phyloP scores from a whole-genome alignment of 179 eudicot genomes.

The Nepenthes alata region DNA sequence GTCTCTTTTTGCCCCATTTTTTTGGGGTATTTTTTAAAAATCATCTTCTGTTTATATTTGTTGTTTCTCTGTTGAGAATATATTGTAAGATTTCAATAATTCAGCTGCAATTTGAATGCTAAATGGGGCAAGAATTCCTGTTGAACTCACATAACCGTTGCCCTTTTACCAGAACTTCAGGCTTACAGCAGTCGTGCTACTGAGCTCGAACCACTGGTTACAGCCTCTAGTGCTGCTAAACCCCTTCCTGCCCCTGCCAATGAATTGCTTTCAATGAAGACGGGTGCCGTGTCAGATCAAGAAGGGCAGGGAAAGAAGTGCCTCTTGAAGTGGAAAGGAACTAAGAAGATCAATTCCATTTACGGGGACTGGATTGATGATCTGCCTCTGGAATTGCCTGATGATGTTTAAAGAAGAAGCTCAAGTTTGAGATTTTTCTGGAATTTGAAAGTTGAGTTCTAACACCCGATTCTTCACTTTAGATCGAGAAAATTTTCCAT shows the following conservation, averaged over 20 bases:
- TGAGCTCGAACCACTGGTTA: constrained; percentile 14
- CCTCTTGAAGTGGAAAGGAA: constrained; percentile 34
- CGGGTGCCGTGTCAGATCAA: constrained; percentile 12
- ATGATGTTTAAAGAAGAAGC: constrained; percentile 11
- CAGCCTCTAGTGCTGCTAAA: constrained; percentile 13
- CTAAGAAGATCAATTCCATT: constrained; percentile 46
- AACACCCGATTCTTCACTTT: background rate
- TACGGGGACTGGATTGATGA: constrained; percentile 72
- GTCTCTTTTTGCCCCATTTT: background rate
- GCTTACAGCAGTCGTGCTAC: constrained; percentile 6
- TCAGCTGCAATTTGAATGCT: no score
- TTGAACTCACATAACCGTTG: background rate
- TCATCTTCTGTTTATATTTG: no score
- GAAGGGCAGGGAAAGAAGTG: constrained; percentile 27
- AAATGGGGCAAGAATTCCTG: background rate
- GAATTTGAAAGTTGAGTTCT: background rate
- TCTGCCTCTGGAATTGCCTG: constrained; percentile 26
- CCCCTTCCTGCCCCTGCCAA: constrained; percentile 12
- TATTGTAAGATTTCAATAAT: no score
- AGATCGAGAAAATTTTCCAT: background rate
- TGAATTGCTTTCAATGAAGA: constrained; percentile 16
- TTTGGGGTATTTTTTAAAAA: no score
- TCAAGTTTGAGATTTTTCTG: background rate
- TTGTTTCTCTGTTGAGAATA: no score
- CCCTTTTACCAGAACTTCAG: constrained; percentile 6